Evolutionary conservation across 495 filamentous ascomycete genomes (phyloP).

Genomic region (Jackrogersella minutella): DNA sequence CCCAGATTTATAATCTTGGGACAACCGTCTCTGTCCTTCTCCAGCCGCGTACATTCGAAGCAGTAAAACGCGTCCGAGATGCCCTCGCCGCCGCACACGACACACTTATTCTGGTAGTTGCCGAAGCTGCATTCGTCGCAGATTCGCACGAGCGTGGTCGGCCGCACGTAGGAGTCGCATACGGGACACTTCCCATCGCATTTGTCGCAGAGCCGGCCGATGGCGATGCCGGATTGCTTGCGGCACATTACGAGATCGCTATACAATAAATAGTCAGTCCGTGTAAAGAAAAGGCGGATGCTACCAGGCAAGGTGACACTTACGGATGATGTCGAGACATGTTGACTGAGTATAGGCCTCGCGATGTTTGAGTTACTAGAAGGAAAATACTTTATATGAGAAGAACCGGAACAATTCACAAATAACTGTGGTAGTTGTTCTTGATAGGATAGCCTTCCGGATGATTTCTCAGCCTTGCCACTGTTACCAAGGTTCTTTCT

Average conservation of each 20-base stretch:
- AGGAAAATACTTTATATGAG: neutral
- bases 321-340: constrained; percentile 86
- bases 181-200: constrained; percentile 99
- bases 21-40: constrained; percentile 97
- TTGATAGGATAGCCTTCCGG: constrained; percentile 26
- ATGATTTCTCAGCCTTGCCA: constrained; percentile 50
- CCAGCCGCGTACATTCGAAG: constrained; percentile 96
- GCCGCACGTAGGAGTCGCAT: constrained; percentile 98
- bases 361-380: constrained; percentile 20
- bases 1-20: constrained; percentile 99
- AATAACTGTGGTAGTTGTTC: neutral
- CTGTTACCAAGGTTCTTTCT: constrained; percentile 28
- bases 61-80: constrained; percentile 99
- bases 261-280: constrained; percentile 35
- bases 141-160: constrained; percentile 95
- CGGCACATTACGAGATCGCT: constrained; percentile 99
- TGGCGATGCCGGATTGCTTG: constrained; percentile 96
- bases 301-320: constrained; percentile 47
- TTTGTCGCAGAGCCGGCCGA: constrained; percentile 99
- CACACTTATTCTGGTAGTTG: constrained; percentile 99
- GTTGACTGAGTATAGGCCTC: constrained; percentile 12
- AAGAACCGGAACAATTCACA: neutral
- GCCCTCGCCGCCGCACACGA: constrained; percentile 97
- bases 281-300: constrained; percentile 47
- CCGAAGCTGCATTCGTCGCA: constrained; percentile 99